These are phyloP conservation scores for Lactarius deliciosus DNA, from an alignment of 768 basidiomycete genomes.

Conservation along the genomic window DNA sequence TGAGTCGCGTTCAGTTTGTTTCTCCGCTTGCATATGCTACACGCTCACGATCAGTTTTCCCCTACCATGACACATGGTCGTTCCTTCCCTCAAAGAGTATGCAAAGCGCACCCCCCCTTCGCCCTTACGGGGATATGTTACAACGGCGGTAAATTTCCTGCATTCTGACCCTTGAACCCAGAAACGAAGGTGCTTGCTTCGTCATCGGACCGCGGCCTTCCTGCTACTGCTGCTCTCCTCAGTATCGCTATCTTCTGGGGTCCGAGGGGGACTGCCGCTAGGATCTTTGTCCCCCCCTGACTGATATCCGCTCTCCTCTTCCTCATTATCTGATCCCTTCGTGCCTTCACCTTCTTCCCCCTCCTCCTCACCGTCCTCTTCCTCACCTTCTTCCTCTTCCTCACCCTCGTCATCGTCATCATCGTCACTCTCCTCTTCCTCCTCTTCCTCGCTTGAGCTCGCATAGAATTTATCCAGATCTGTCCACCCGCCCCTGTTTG, in stretches of 20 bases:
- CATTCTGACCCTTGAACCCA: constrained; percentile 1
- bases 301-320: constrained; percentile 34
- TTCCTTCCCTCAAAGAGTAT: not conserved
- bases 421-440: constrained; percentile 32
- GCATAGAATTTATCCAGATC: constrained; percentile 77
- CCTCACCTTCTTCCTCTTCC: constrained; percentile 11
- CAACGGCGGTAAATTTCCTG: not conserved
- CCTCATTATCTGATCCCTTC: constrained; percentile 28
- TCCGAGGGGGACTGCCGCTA: not conserved
- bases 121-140: not conserved
- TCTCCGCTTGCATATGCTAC: not conserved
- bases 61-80: too few relatives aligned
- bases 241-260: constrained; percentile 15
- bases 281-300: constrained; percentile 35
- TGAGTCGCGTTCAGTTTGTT: not conserved
- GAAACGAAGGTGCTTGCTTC: not conserved
- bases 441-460: constrained; percentile 37
- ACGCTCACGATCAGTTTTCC: not conserved
- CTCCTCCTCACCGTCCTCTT: constrained; percentile 19
- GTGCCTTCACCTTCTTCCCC: constrained; percentile 30
- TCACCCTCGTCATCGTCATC: constrained; percentile 37
- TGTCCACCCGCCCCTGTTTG: constrained; percentile 45
- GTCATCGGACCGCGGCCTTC: constrained; percentile 9
- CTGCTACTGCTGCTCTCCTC: constrained; percentile 6
- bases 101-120: not conserved